Percentiles rank a stretch among this genome's conserved stretches.
These are phyloP conservation scores for Mariannaea sp. DNA, from an alignment of 2,329 filamentous ascomycete genomes.

Conservation along the genomic window DNA sequence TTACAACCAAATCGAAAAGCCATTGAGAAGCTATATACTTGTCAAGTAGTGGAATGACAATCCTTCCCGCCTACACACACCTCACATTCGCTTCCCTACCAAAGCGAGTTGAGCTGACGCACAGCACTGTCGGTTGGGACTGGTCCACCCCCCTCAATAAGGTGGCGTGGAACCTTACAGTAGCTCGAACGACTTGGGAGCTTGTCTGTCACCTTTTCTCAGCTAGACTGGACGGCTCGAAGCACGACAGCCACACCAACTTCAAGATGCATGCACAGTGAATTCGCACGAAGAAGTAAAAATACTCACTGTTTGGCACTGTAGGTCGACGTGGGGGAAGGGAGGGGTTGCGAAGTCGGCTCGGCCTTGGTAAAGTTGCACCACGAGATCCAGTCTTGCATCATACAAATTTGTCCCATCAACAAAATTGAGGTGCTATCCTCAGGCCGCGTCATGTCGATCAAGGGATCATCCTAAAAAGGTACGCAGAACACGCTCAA, in stretches of 20 bases:
- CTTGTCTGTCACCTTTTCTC: constrained; percentile 4
- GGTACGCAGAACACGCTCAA: constrained; percentile 17
- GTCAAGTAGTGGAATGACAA: too few relatives aligned
- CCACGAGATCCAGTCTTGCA: constrained; percentile 30
- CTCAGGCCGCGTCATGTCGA: constrained; percentile 23
- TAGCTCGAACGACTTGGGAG: constrained; percentile 12
- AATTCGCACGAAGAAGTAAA: too few relatives aligned
- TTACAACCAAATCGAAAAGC: too few relatives aligned
- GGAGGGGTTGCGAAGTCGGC: constrained; percentile 21
- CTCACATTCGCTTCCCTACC: constrained; percentile 2
- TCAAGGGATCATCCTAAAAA: constrained; percentile 28
- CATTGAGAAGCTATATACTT: too few relatives aligned
- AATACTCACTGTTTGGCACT: too few relatives aligned
- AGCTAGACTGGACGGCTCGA: background rate
- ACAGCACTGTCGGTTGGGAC: constrained; percentile 2
- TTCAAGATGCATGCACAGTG: constrained; percentile 11
- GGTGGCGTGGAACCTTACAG: constrained; percentile 21
- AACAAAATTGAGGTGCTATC: background rate
- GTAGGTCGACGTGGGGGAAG: constrained; percentile 27
- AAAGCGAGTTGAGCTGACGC: background rate
- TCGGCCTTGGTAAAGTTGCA: constrained; percentile 20
- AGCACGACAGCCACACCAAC: constrained; percentile 27
- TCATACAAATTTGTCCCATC: too few relatives aligned
- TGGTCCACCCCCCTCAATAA: constrained; percentile 2
- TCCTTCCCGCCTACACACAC: background rate